phyloP scores from a whole-genome alignment of 768 basidiomycete species.

The Leccinum disarticulatum region DNA sequence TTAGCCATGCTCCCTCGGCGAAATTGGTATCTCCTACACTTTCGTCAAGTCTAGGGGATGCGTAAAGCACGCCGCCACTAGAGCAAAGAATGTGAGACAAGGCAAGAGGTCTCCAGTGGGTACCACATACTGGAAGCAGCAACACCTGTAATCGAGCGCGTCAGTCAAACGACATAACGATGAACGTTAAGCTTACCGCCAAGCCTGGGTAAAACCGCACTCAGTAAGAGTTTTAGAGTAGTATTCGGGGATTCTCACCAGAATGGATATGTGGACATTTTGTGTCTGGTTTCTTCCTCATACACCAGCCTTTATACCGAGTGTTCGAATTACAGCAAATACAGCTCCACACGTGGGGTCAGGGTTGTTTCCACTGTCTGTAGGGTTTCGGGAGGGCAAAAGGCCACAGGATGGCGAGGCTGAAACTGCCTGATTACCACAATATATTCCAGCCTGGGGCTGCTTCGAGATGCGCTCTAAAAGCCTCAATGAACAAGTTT shows the following conservation, averaged over 20 bases:
- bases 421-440: slow-evolving; percentile 6
- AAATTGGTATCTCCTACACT: slow-evolving; percentile 51
- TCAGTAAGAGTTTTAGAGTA: not conserved
- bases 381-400: slow-evolving; percentile 10
- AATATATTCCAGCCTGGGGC: slow-evolving; percentile 2
- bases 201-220: slow-evolving; percentile 43
- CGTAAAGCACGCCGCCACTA: slow-evolving; percentile 80
- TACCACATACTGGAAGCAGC: slow-evolving; percentile 57
- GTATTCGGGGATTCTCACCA: slow-evolving; percentile 25
- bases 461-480: slow-evolving; percentile 4
- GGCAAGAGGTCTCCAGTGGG: not conserved
- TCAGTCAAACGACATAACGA: slow-evolving; percentile 1
- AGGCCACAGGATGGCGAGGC: slow-evolving; percentile 18
- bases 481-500: slow-evolving; percentile 5
- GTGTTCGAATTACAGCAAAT: slow-evolving; percentile 5
- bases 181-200: slow-evolving; percentile 46
- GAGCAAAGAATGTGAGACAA: slow-evolving; percentile 10
- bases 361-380: not conserved
- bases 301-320: slow-evolving; percentile 20
- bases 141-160: slow-evolving; percentile 43
- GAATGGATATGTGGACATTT: slow-evolving; percentile 33
- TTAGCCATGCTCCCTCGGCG: slow-evolving; percentile 1
- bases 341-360: slow-evolving; percentile 13
- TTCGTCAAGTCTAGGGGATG: slow-evolving; percentile 86
- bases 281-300: slow-evolving; percentile 5